Evolutionary conservation across 805 yeast species (phyloP), one percentile per base, ranked within the genome.

Genomic region (Metahyphopichia silvanorum): DNA sequence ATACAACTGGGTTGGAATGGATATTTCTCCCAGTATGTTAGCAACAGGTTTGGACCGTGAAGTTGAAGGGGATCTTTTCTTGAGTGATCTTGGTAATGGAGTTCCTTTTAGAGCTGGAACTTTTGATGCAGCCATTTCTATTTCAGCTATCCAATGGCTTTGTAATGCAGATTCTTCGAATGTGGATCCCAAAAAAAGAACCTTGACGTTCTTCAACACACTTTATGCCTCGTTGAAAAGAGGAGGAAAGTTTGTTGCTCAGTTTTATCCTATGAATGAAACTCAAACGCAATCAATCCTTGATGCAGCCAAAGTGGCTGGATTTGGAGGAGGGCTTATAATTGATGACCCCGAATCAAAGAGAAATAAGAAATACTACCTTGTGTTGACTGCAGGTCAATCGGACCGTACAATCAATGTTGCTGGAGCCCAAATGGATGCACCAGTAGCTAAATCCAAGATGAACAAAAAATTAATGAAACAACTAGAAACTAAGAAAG

Each of bases 241-340:
- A 54, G 98, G 98, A 30, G 98, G 98, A 5, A 93, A 93, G 60
- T 95, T 91, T 44, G 96, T 86, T 17, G 96, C 96, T 14, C 98
- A 93, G 60, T 93, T 91, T 55, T 93, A 93, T 60, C 98, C 98
- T 8, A 78, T 79, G 56, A 85, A 88, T 59, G 96, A 93, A 43
- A 74, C 70, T 20, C 98, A 93, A 58, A 79, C 81, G 7, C 83
- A 86, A 38, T 72, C 77, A 29, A 86, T 93, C 19, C 65, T 86
- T 33, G 71, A 72, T 24, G 85, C 95, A 16, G 98, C 98, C 7
- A 91, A 88, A 58, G 80, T 84, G 5, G 82, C 97, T 0, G 98
- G 98, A 1, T 93, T 93, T 57, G 91, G 87, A 36, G 97, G 98
- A 52, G 98, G 98, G 42, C 69, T 91, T 44, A 88, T 93, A 16